Evolutionary conservation across 2,329 filamentous ascomycete genomes (phyloP).

Genomic region (Neophaeococcomyces aloes): DNA sequence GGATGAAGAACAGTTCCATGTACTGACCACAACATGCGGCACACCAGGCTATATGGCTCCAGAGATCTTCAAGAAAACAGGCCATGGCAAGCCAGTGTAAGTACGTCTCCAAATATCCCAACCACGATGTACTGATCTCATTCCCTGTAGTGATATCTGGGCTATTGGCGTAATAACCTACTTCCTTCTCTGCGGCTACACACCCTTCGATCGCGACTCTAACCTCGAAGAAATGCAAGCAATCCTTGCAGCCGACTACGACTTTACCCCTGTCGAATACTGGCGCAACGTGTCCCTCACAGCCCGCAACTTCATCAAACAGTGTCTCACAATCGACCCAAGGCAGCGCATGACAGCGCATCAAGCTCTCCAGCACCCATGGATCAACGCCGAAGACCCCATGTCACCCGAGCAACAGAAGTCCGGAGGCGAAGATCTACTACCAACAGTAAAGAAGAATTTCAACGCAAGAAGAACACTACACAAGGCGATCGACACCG

Average conservation of each 20-base stretch:
- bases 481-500: slow-evolving; percentile 58
- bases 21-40: slow-evolving; percentile 92
- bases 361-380: slow-evolving; percentile 56
- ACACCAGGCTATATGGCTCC: slow-evolving; percentile 99
- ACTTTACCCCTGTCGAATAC: slow-evolving; percentile 87
- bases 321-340: slow-evolving; percentile 85
- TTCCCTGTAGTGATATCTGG: slow-evolving; percentile 66
- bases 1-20: slow-evolving; percentile 98
- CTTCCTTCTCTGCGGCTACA: slow-evolving; percentile 95
- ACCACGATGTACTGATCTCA: slow-evolving; percentile 9
- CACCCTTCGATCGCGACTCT: slow-evolving; percentile 91
- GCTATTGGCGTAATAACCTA: slow-evolving; percentile 98
- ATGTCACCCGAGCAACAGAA: slow-evolving; percentile 24
- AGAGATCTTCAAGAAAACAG: slow-evolving; percentile 98
- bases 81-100: slow-evolving; percentile 90
- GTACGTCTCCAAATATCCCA: slow-evolving; percentile 16
- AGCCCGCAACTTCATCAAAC: slow-evolving; percentile 83
- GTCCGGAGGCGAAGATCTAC: slow-evolving; percentile 42
- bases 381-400: slow-evolving; percentile 49
- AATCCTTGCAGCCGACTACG: slow-evolving; percentile 92
- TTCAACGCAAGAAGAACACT: slow-evolving; percentile 57
- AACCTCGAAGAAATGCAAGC: slow-evolving; percentile 99
- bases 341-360: slow-evolving; percentile 82
- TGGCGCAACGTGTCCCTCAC: slow-evolving; percentile 84
- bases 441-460: slow-evolving; percentile 59